These are phyloP conservation scores for Fusarium paranaense DNA, from an alignment of 2,329 filamentous ascomycete genomes.

Conservation along the genomic window DNA sequence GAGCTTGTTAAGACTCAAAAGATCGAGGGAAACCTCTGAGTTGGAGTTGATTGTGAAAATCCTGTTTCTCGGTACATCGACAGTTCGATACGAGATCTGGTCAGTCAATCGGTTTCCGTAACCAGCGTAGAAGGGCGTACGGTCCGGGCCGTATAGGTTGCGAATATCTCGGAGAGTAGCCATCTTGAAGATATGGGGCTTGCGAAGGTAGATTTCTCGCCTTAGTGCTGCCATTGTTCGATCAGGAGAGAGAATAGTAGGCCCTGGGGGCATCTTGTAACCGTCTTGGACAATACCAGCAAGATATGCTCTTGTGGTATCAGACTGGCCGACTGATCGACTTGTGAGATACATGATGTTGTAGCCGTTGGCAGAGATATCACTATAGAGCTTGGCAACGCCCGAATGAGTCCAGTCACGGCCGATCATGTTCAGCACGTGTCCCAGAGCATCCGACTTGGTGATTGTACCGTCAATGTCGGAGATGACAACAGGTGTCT, in stretches of 20 bases:
- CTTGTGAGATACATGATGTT: conserved; percentile 99
- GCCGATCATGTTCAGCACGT: conserved; percentile 96
- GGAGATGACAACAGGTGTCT: conserved; percentile 94
- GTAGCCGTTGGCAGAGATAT: conserved; percentile 95
- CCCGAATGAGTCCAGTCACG: conserved; percentile 98
- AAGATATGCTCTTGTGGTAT: conserved; percentile 89
- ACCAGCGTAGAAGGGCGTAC: conserved; percentile 93
- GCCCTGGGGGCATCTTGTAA: conserved; percentile 86
- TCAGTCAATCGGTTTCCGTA: conserved; percentile 98
- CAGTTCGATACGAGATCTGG: conserved; percentile 93
- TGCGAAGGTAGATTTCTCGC: conserved; percentile 92
- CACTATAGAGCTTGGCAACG: conserved; percentile 96
- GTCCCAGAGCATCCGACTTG: conserved; percentile 93
- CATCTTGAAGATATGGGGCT: conserved; percentile 99
- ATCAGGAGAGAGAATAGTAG: conserved; percentile 95
- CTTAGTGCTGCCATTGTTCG: conserved; percentile 92
- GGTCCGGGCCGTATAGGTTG: conserved; percentile 81
- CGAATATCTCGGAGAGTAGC: conserved; percentile 95
- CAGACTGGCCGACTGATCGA: conserved; percentile 91
- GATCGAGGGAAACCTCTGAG: conserved; percentile 91
- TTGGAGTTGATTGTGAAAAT: conserved; percentile 99
- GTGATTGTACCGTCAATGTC: conserved; percentile 99
- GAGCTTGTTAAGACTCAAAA: conserved; percentile 91
- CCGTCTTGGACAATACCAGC: conserved; percentile 90
- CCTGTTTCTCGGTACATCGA: conserved; percentile 91